Base-by-base conservation (phyloP, 352 stramenopile species). In the Phytopythium boreale region DNA sequence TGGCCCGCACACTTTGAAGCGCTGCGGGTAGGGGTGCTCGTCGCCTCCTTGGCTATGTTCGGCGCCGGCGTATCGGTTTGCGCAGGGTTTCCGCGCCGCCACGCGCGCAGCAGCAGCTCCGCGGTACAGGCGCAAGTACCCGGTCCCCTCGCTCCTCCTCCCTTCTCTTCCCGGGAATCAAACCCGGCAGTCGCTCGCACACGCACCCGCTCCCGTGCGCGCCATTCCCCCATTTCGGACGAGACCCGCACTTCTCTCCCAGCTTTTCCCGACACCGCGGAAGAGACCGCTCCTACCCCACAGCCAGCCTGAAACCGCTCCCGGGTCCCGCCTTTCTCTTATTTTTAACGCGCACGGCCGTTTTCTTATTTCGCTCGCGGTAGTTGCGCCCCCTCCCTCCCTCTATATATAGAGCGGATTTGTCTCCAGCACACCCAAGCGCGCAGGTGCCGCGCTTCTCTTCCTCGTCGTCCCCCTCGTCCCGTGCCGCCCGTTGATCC, bases 221-320 rank as follows among this genome's bases (percentile, higher is more conserved):
- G 29, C 52, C 52, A 58, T 58, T 58, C 52, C 52, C 31, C 19
- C 52, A 58, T 58, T 58, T 58, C 27, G 52, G 52, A 46, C 52
- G 17, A 19, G 29, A 17, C 52, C 26, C 52, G 52, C 52, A 58
- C 52, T 29, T 36, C 52, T 58, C 52, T 58, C 34, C 52, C 52
- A 44, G 52, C 15, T 20, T 10, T 24, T 24, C 41, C 19, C 41
- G 41, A 19, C 46, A 7, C 39, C 39, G 12, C n/a, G 49, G 49
- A 56, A 56, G 49, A 56, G 49, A 31, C 49, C 49, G 49, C 24
- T 5, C 49, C 49, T 15, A 31, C 24, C 49, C 49, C 49, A 49
- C 19, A 14, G n/a, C 7, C 44, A 2, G 6, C n/a, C n/a, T n/a
- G 14, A 4, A 27, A n/a, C 22, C 10, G 47, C 47, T 7, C 47